Conservation (phyloP, 2,329 filamentous ascomycete genomes). For the Ceratocystiopsis minuta region DNA sequence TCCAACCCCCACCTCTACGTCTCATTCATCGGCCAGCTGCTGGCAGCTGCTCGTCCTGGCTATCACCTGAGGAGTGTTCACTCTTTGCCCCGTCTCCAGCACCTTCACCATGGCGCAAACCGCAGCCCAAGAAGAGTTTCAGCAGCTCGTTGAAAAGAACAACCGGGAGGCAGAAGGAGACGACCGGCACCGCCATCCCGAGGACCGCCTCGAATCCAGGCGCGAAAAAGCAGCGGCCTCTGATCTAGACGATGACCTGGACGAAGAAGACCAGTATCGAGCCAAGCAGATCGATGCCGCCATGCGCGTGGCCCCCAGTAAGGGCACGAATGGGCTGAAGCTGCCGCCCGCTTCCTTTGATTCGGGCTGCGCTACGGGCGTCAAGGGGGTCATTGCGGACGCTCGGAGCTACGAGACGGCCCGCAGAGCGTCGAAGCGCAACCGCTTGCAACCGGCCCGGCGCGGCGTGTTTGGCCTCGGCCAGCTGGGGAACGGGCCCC, state of each 20-base stretch:
- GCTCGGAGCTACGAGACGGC: conserved; percentile 60
- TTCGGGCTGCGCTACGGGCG: conserved; percentile 55
- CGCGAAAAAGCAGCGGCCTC: conserved; percentile 15
- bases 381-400: conserved; percentile 77
- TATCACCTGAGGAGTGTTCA: background rate
- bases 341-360: conserved; percentile 47
- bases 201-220: conserved; percentile 32
- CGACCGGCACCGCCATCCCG: conserved; percentile 30
- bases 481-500: conserved; percentile 14
- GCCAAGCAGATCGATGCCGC: conserved; percentile 40
- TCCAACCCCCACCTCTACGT: too few relatives aligned
- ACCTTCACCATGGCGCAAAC: conserved; percentile 28
- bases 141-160: conserved; percentile 41
- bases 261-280: conserved; percentile 35
- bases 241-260: conserved; percentile 26
- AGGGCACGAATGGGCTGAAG: conserved; percentile 29
- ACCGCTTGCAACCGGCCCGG: conserved; percentile 32
- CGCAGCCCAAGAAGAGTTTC: conserved; percentile 48
- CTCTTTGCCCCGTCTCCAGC: conserved; percentile 8
- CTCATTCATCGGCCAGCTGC: too few relatives aligned
- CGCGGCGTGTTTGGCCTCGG: conserved; percentile 35
- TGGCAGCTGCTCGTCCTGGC: too few relatives aligned
- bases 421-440: conserved; percentile 35
- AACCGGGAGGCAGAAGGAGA: conserved; percentile 19
- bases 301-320: conserved; percentile 41